Evolutionary conservation across 306 rosid genomes (phyloP), one percentile per base, ranked within the genome.

Genomic region (Vigna mungo): DNA sequence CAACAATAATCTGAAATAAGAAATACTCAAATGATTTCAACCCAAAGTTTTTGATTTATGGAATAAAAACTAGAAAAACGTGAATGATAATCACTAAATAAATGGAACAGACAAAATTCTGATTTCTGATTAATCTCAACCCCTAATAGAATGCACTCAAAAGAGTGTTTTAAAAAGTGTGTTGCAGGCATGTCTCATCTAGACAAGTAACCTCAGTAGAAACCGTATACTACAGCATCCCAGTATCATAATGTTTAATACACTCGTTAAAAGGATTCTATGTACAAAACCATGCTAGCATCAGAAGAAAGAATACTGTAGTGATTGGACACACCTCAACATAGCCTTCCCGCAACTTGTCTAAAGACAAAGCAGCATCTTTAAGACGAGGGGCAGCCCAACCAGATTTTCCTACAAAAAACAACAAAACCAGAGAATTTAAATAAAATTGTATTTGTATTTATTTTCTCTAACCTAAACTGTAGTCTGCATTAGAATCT

Each of bases 331-430:
- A 80, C 44, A 92, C 98, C 96, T 92, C 97, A 80, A 87, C 70
- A 80, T 94, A 92, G 64, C 97, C 85, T 88, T 94, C 98, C 18
- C 92, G 90, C 48, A 94, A 78, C 90, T 84, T 90, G 87, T 92
- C 96, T 14, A 86, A 79, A 48, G 98, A 94, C 76, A 90, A 88
- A 65, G 86, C 87, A 64, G 96, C 97, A 77, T 94, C 97, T 84
- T 90, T 92, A 55, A 94, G 97, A 79, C 93, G 95, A 61, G 97
- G 98, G 3, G 98, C 98, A 13, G 97, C 96, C 96, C 96, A 90
- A 77, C 97, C 96, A 14, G 84, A 71, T 77, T 84, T 94, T 80
- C 98, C 97, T 94, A 84, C 12, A 55, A 80, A 79, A 68, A 23
- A 74, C 82, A 79, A 72, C 52, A 6, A 52, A 68, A 59, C 21